Base-by-base conservation (phyloP, 78 protist species). In the Planoprotostelium fungivorum region DNA sequence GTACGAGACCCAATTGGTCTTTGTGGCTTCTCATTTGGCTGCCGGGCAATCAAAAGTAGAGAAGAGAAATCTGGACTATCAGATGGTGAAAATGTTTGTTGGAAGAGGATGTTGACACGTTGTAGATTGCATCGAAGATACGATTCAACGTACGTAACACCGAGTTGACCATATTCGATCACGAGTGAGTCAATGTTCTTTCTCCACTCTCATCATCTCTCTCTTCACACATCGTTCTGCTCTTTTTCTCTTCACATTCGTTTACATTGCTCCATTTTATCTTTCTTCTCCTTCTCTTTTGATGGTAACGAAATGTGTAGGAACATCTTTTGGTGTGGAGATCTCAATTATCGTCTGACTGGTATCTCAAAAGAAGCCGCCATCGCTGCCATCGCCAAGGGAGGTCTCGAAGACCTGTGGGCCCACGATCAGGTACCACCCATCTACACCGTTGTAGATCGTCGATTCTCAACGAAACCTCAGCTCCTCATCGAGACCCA, bases 281-380 rank as follows among this genome's bases (percentile, higher is more conserved):
- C 29, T 36, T 35, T 90, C 29, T 31, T 16, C 38, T 83, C 0
- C 37, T 83, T 89, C 37, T 0, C 0, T 29, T 89, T 29, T 85
- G 28, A 28, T 9, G 36, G 1, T 29, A 31, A 35, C 23, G 35
- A 63, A 38, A 29, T 36, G 10, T 38, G n/a, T 84, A 86, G 90
- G 88, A 84, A 84, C 73, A 87, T 97, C 25, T 93, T 97, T 87
- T 97, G 98, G 98, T 34, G 96, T 28, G 99, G 99, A 39, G 99
- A 97, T 90, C 90, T 97, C 89, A 97, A 97, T 90, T 97, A 96
- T 91, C 91, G 99, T 83, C 38, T 97, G 73, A 51, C 73, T 5
- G 73, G 73, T 16, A 51, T 51, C 73, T 25, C 73, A 25, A 51
- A 51, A 51, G 73, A 51, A 16, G 73, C 73, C 31, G 73, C 73